These are phyloP conservation scores for Beta lomatogona DNA, from an alignment of 179 eudicot genomes.

Conservation along the genomic window DNA sequence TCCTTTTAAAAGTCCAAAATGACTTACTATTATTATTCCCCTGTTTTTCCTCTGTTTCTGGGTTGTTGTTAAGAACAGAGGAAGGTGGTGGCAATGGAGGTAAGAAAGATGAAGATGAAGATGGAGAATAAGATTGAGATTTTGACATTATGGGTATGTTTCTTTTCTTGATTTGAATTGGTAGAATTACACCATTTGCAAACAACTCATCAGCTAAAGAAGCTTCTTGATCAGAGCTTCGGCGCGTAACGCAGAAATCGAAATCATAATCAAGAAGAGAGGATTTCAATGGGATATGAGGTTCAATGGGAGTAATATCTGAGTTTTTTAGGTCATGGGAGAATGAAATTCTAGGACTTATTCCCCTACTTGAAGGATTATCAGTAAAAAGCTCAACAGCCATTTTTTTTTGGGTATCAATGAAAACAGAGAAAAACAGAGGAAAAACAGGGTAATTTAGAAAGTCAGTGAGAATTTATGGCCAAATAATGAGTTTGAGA, in stretches of 20 bases:
- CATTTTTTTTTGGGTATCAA: constrained; percentile 13
- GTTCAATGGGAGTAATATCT: constrained; percentile 32
- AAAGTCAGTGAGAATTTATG: too few relatives aligned
- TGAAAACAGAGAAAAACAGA: constrained; percentile 15
- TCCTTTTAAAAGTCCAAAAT: constrained; percentile 32
- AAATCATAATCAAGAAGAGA: constrained; percentile 36
- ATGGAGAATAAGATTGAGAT: constrained; percentile 16
- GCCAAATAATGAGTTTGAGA: neutral
- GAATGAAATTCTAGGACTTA: constrained; percentile 49
- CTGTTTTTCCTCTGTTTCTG: constrained; percentile 33
- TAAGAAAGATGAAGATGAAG: constrained; percentile 17
- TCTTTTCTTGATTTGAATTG: constrained; percentile 41
- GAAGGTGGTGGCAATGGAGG: constrained; percentile 27
- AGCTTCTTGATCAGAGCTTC: constrained; percentile 36
- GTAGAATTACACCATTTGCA: constrained; percentile 40
- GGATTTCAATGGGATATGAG: constrained; percentile 31
- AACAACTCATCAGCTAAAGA: constrained; percentile 42
- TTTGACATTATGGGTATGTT: constrained; percentile 25
- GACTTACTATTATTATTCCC: constrained; percentile 26
- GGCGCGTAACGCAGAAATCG: constrained; percentile 34
- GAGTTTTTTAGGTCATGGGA: constrained; percentile 39
- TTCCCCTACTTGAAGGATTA: constrained; percentile 29
- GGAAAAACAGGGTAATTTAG: neutral
- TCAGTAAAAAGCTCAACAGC: constrained; percentile 40
- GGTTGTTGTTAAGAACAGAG: constrained; percentile 2